Conservation (phyloP, 1,284 basidiomycete genomes). For the Ustilago cynodontis region DNA sequence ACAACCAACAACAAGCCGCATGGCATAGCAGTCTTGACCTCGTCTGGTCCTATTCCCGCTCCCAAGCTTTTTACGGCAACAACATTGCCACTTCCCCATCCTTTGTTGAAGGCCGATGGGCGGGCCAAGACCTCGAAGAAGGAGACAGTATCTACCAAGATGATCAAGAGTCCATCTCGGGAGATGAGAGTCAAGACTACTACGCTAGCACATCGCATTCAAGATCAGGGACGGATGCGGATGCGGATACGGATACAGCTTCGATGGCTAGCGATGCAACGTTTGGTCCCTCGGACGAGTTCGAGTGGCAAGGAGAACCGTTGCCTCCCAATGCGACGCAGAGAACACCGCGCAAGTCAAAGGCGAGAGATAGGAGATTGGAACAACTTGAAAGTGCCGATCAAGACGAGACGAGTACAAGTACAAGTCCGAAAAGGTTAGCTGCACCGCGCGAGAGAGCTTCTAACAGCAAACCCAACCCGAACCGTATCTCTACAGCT, state of each 20-base stretch:
- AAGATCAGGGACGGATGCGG: constrained; percentile 34
- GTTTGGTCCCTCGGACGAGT: constrained; percentile 27
- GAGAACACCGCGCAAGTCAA: constrained; percentile 22
- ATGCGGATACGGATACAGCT: constrained; percentile 41
- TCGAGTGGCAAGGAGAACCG: constrained; percentile 56
- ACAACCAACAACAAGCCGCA: constrained; percentile 50
- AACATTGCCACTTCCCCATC: constrained; percentile 68
- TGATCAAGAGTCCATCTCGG: constrained; percentile 51
- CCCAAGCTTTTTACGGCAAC: constrained; percentile 69
- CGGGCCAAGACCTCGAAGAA: constrained; percentile 62
- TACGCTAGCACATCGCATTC: constrained; percentile 25
- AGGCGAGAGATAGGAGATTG: constrained; percentile 36
- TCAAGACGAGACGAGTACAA: constrained; percentile 54
- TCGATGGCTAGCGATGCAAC: constrained; percentile 37
- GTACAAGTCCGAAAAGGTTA: constrained; percentile 56
- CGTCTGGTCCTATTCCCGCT: constrained; percentile 69
- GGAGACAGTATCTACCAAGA: constrained; percentile 54
- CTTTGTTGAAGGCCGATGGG: constrained; percentile 66
- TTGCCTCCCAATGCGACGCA: constrained; percentile 50
- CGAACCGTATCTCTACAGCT: constrained; percentile 17
- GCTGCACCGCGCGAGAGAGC: constrained; percentile 16
- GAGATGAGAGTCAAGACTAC: constrained; percentile 28
- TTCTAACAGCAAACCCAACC: constrained; percentile 31
- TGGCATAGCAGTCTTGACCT: constrained; percentile 63
- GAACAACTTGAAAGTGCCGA: constrained; percentile 44